Conservation (phyloP, 108 stramenopile genomes). For the Asterionellopsis glacialis region DNA sequence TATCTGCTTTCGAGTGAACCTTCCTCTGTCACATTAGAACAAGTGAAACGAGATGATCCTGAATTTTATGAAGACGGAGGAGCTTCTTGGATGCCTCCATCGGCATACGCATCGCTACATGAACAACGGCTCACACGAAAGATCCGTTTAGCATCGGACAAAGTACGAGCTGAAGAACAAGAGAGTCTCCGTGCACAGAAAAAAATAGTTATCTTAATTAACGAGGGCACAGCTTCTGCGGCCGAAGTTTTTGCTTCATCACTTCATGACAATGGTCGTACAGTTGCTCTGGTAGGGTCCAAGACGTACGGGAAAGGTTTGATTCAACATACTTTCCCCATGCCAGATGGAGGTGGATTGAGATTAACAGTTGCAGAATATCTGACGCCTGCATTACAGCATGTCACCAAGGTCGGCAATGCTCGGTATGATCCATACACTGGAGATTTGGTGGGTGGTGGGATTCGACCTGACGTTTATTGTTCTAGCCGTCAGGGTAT, state of each 20-base stretch:
- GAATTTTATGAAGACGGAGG: slow-evolving; percentile 48
- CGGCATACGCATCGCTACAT: slow-evolving; percentile 62
- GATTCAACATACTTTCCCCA: slow-evolving; percentile 87
- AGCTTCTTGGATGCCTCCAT: slow-evolving; percentile 52
- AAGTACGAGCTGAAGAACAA: not conserved
- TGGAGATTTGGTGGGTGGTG: slow-evolving; percentile 45
- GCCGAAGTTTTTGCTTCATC: slow-evolving; percentile 81
- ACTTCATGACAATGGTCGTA: slow-evolving; percentile 75
- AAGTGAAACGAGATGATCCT: slow-evolving; percentile 63
- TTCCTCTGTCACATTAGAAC: slow-evolving; percentile 34
- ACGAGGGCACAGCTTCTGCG: slow-evolving; percentile 81
- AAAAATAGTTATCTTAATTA: slow-evolving; percentile 70
- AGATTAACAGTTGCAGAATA: slow-evolving; percentile 83
- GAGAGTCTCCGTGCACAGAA: slow-evolving; percentile 30
- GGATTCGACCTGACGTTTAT: slow-evolving; percentile 58
- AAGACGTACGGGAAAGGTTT: slow-evolving; percentile 74
- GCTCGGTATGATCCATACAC: slow-evolving; percentile 37
- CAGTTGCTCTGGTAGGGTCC: slow-evolving; percentile 66
- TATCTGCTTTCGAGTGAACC: slow-evolving; percentile 64
- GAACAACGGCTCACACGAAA: slow-evolving; percentile 64
- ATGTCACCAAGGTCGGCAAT: slow-evolving; percentile 73
- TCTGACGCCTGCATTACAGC: slow-evolving; percentile 64
- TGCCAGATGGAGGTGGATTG: slow-evolving; percentile 84
- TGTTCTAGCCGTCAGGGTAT: slow-evolving; percentile 75
- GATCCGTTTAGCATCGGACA: slow-evolving; percentile 19